Evolutionary conservation across 345 rosid species (phyloP).

Genomic region (Eucalyptus coolabah): DNA sequence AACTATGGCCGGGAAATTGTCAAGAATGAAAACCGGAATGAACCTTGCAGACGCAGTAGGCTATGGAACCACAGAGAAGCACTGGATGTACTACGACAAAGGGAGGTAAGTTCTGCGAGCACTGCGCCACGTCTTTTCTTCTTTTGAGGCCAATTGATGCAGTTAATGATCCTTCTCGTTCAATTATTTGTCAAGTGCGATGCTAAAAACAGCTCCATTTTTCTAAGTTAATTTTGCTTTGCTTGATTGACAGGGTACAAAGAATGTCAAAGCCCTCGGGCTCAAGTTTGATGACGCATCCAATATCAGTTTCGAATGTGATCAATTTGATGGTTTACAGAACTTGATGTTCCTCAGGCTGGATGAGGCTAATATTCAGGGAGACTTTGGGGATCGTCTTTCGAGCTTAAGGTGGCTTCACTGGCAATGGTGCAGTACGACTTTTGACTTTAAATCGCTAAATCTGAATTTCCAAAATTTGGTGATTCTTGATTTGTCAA

Average conservation of each 20-base stretch:
- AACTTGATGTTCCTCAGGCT: too few species aligned
- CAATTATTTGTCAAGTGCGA: not conserved
- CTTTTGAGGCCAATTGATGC: not conserved
- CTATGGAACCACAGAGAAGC: rapidly evolving
- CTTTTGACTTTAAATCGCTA: too few species aligned
- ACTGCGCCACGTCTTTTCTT: not conserved
- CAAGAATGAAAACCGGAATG: rapidly evolving
- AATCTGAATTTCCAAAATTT: rapidly evolving
- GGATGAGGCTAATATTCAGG: too few species aligned
- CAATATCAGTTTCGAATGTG: too few species aligned
- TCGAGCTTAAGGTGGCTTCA: too few species aligned
- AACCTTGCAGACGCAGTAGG: not conserved
- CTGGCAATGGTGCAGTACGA: rapidly evolving
- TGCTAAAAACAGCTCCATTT: not conserved
- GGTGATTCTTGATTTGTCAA: too few species aligned
- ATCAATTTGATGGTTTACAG: too few species aligned
- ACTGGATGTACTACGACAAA: rapidly evolving
- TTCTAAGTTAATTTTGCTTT: too few species aligned
- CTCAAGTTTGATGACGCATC: too few species aligned
- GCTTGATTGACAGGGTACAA: too few species aligned
- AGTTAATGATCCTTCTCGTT: not conserved
- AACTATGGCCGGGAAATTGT: not conserved
- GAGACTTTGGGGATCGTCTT: too few species aligned
- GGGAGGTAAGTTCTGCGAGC: not conserved
- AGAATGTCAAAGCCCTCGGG: rapidly evolving